A percentile compares a stretch with the other conserved stretches of the same genome.
Evolutionary conservation across 2,329 filamentous ascomycete species (phyloP).

Genomic region (Aspergillus felis): DNA sequence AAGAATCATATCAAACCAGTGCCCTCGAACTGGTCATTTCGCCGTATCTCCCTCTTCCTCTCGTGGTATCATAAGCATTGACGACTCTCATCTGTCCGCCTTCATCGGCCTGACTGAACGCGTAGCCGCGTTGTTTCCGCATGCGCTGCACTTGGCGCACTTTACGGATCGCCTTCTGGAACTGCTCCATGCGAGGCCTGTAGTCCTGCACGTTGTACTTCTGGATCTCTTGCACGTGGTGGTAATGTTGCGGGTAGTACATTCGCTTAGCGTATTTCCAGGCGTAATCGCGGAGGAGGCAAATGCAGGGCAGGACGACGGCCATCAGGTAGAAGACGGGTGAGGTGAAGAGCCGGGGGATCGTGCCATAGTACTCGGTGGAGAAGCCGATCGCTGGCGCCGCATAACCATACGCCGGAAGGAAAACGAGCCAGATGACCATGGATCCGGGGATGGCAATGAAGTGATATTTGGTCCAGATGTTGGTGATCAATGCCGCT

Average conservation of each 20-base stretch:
- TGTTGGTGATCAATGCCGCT: conserved; percentile 88
- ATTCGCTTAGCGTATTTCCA: conserved; percentile 99
- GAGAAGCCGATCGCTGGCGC: conserved; percentile 80
- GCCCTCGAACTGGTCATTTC: conserved; percentile 73
- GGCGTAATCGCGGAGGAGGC: conserved; percentile 80
- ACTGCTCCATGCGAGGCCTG: conserved; percentile 97
- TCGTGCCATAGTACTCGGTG: conserved; percentile 77
- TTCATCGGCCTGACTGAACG: conserved; percentile 96
- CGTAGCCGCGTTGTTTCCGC: conserved; percentile 98
- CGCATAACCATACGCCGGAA: conserved; percentile 80
- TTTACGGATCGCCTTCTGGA: conserved; percentile 98
- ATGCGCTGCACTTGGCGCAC: conserved; percentile 97
- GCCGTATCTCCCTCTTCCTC: conserved; percentile 84
- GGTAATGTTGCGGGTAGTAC: conserved; percentile 93
- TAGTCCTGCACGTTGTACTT: conserved; percentile 99
- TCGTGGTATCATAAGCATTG: conserved; percentile 96
- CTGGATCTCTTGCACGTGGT: conserved; percentile 98
- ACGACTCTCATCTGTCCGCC: conserved; percentile 83
- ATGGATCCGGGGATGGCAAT: conserved; percentile 93
- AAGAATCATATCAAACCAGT: conserved; percentile 18
- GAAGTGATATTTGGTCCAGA: conserved; percentile 98
- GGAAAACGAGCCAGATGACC: conserved; percentile 83
- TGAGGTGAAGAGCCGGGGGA: conserved; percentile 74
- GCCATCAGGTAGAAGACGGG: conserved; percentile 90
- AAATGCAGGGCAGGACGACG: conserved; percentile 73